These are phyloP conservation scores for Trichoderma orchidacearum DNA, from an alignment of 495 filamentous ascomycete genomes.

Conservation along the genomic window DNA sequence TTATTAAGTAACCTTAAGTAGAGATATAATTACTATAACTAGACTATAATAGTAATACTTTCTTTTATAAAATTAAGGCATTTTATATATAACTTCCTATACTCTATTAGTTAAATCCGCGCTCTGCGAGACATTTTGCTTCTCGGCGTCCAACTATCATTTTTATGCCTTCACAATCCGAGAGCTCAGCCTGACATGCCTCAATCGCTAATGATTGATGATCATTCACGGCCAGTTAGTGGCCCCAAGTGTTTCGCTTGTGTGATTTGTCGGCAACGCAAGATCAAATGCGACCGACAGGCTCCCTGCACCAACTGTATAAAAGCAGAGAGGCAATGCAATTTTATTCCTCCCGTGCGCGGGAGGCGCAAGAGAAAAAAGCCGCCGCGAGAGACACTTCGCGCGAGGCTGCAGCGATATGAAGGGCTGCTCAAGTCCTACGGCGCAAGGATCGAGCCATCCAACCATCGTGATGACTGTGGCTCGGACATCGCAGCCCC, in stretches of 20 bases:
- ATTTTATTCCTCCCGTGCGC: conserved; percentile 20
- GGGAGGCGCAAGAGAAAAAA: not conserved
- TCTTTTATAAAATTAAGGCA: too few species aligned
- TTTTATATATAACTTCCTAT: too few species aligned
- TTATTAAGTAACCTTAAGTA: too few species aligned
- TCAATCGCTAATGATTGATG: too few species aligned
- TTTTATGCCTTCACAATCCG: too few species aligned
- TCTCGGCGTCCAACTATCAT: too few species aligned
- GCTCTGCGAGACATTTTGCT: too few species aligned
- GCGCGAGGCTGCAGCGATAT: conserved; percentile 16
- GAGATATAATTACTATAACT: too few species aligned
- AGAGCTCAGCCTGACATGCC: too few species aligned
- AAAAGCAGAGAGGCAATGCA: conserved; percentile 26
- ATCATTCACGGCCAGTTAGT: too few species aligned
- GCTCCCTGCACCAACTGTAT: conserved; percentile 35
- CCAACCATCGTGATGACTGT: conserved; percentile 5
- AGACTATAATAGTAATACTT: too few species aligned
- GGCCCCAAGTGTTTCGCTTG: not conserved
- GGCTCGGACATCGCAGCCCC: conserved; percentile 5
- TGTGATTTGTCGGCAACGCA: conserved; percentile 44
- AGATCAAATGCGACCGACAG: conserved; percentile 47
- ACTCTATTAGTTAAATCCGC: too few species aligned
- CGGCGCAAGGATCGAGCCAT: conserved; percentile 7
- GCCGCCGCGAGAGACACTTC: conserved; percentile 12
- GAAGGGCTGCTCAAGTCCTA: conserved; percentile 9